phyloP scores from a whole-genome alignment of 345 rosid species.

The Salix suchowensis region DNA sequence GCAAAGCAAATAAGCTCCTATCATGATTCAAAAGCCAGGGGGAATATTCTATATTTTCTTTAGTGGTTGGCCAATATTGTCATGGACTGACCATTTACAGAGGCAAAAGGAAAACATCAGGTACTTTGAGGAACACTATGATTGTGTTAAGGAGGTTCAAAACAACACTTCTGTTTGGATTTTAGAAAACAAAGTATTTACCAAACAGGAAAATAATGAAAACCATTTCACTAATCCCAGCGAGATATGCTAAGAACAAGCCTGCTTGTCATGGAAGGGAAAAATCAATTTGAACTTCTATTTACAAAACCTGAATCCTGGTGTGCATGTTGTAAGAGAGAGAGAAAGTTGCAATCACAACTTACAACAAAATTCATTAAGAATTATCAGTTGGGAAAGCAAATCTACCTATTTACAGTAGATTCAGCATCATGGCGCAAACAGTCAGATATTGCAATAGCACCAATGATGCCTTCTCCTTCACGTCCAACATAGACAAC shows the following conservation, averaged over 20 bases:
- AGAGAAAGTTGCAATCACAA: background rate
- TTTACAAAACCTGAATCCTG: background rate
- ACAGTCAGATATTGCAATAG: conserved; percentile 71
- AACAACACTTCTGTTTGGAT: background rate
- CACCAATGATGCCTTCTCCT: conserved; percentile 87
- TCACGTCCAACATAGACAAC: conserved; percentile 82
- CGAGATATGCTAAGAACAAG: background rate
- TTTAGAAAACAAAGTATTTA: background rate
- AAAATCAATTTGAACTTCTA: background rate
- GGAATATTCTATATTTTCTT: background rate
- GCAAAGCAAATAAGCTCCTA: background rate
- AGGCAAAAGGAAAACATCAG: background rate
- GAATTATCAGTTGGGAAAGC: background rate
- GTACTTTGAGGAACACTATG: background rate
- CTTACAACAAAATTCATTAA: background rate
- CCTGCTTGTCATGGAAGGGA: background rate
- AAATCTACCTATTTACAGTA: conserved; percentile 62
- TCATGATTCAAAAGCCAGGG: background rate
- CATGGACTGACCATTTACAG: background rate
- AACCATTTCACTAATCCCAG: background rate
- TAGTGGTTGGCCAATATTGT: background rate
- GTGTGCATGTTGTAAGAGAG: background rate
- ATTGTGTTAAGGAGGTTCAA: background rate
- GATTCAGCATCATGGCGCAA: conserved; percentile 76
- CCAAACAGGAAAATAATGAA: background rate